Base-by-base conservation (phyloP, 2,329 filamentous ascomycete genomes). In the Chalaropsis thielavioides region DNA sequence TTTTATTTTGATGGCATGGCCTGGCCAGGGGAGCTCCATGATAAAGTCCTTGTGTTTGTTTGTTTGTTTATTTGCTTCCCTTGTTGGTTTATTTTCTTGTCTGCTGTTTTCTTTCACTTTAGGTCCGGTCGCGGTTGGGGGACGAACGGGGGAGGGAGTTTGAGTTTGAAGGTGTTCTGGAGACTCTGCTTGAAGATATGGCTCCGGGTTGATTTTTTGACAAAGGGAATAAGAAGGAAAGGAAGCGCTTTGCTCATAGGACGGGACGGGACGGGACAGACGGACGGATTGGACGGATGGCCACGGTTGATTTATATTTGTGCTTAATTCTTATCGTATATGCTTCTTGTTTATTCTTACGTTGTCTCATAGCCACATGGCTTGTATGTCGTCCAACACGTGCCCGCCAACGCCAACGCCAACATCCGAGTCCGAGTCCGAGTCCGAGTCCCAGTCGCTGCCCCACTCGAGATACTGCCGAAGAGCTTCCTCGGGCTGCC, bases 41-140 rank as follows among this genome's bases (percentile, higher is more conserved):
- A 59, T 64, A 5, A 35, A 44, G 56, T 41, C 35, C 43, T 60
- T 65, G 46, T 65, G 60, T 63, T 60, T 63, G 41, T 62, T 62
- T 62, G 3, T 58, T 60, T 62, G 40, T 27, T 61, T 56, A n/a
- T 22, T 62, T 49, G 68, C 68, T 68, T 62, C 63, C 31, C 41
- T 68, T 68, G 62, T 64, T 62, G 67, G 46, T 62, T 62, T 68
- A 64, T 58, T 56, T 63, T 35, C 63, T 59, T 40, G 68, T 67
- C 65, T 27, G 61, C 54, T 31, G 56, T 61, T 31, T 22, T 44
- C 5, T 62, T 64, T 62, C 27, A 40, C 24, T 66, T 66, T n/a
- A 11, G 15, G 19, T 46, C 49, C 35, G 22, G 51, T 61, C 38
- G 58, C 15, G 49, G 19, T 31, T 24, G 19, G 49, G 49, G 22